These are phyloP conservation scores for Plasmopara muralis DNA, from an alignment of 352 stramenopile species.

Conservation along the genomic window DNA sequence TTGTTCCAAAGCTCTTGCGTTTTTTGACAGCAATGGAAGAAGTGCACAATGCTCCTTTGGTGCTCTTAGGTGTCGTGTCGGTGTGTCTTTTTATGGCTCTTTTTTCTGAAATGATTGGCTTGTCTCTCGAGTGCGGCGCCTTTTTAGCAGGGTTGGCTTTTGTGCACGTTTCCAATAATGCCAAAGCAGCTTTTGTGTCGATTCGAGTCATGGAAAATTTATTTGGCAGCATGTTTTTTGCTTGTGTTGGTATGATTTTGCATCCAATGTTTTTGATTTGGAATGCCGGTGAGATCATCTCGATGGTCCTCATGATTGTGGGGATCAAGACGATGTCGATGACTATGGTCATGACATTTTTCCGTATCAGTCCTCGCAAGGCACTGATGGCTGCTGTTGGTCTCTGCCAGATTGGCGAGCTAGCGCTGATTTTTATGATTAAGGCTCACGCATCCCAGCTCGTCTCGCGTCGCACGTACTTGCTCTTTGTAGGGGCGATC, in stretches of 20 bases:
- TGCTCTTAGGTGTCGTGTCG: slow-evolving; percentile 77
- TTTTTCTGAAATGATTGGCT: slow-evolving; percentile 72
- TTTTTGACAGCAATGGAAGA: slow-evolving; percentile 80
- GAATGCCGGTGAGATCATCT: slow-evolving; percentile 74
- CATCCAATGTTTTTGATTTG: slow-evolving; percentile 74
- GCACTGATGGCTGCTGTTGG: slow-evolving; percentile 66
- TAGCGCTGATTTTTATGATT: slow-evolving; percentile 88
- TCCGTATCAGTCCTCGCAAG: slow-evolving; percentile 64
- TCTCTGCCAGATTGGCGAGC: slow-evolving; percentile 78
- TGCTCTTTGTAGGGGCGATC: slow-evolving; percentile 77
- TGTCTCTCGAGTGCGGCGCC: slow-evolving; percentile 78
- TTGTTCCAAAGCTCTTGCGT: slow-evolving; percentile 59
- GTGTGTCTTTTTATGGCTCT: slow-evolving; percentile 82
- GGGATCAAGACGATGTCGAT: slow-evolving; percentile 72
- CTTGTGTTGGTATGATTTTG: slow-evolving; percentile 83
- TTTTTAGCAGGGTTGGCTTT: slow-evolving; percentile 81
- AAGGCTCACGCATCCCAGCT: slow-evolving; percentile 80
- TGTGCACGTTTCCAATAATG: slow-evolving; percentile 55
- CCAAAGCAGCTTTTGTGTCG: slow-evolving; percentile 68
- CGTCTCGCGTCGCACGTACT: slow-evolving; percentile 71
- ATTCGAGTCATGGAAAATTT: slow-evolving; percentile 86
- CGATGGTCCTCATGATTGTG: slow-evolving; percentile 75
- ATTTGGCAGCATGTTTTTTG: slow-evolving; percentile 87
- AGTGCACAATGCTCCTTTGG: slow-evolving; percentile 67
- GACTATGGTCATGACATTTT: slow-evolving; percentile 75